Conservation (phyloP, 2,329 filamentous ascomycete species). For the Fusarium sp. region DNA sequence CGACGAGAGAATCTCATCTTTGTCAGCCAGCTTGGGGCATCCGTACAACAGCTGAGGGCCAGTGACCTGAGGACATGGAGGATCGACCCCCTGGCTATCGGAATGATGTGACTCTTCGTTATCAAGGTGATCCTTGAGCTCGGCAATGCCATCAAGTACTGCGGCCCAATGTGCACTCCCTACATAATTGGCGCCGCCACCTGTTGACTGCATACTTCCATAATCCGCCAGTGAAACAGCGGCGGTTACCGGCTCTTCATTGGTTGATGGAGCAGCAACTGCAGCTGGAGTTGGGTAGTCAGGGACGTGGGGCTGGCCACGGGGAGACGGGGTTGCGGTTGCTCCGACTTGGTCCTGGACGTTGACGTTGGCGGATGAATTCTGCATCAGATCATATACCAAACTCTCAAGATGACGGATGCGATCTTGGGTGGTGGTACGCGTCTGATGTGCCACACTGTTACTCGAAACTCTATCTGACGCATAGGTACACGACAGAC, state of each 20-base stretch:
- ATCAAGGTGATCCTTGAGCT: slow-evolving; percentile 52
- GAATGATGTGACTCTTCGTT: slow-evolving; percentile 35
- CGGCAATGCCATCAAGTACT: slow-evolving; percentile 54
- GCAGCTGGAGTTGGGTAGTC: background rate
- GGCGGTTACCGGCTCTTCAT: background rate
- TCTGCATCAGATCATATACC: slow-evolving; percentile 44
- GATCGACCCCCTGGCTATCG: background rate
- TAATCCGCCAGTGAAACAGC: slow-evolving; percentile 37
- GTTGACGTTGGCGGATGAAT: slow-evolving; percentile 3
- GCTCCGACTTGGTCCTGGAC: background rate
- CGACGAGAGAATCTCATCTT: slow-evolving; percentile 48
- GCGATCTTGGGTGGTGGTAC: slow-evolving; percentile 8
- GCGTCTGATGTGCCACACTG: background rate
- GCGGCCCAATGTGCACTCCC: slow-evolving; percentile 54
- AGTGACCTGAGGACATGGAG: background rate
- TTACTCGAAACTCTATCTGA: background rate
- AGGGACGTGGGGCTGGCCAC: background rate
- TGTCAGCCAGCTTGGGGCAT: slow-evolving; percentile 38
- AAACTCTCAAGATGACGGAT: slow-evolving; percentile 45
- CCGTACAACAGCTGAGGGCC: slow-evolving; percentile 50
- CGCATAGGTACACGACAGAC: slow-evolving; percentile 5
- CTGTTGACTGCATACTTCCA: slow-evolving; percentile 47
- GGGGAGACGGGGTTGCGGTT: background rate
- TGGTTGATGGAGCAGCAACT: background rate
- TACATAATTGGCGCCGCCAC: slow-evolving; percentile 49